Percentiles rank a stretch among this genome's conserved stretches.
These are phyloP conservation scores for Cladosporium sp. DNA, from an alignment of 2,329 filamentous ascomycete species.

Conservation along the genomic window DNA sequence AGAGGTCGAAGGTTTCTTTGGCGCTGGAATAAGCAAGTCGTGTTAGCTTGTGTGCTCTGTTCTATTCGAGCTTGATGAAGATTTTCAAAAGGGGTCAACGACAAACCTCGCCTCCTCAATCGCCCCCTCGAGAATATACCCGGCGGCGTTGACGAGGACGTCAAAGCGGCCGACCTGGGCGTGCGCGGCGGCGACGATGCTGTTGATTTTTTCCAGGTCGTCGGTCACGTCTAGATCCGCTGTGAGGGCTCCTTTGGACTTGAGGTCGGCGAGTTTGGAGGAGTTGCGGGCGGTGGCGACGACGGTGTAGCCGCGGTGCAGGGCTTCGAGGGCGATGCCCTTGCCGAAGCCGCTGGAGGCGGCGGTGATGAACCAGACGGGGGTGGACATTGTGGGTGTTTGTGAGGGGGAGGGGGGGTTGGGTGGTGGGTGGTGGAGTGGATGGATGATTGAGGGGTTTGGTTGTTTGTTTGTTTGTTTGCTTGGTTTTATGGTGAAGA, in stretches of 20 bases:
- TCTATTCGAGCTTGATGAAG: too few relatives aligned
- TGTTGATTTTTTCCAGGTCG: constrained; percentile 32
- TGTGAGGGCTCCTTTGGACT: constrained; percentile 17
- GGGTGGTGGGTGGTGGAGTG: not conserved
- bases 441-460: too few relatives aligned
- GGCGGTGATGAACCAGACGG: constrained; percentile 35
- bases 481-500: too few relatives aligned
- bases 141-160: constrained; percentile 38
- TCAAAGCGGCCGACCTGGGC: constrained; percentile 35
- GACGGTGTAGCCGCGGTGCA: constrained; percentile 39
- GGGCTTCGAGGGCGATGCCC: constrained; percentile 40
- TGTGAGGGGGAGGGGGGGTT: too few relatives aligned
- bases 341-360: constrained; percentile 45
- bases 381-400: constrained; percentile 1
- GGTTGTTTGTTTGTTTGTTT: too few relatives aligned
- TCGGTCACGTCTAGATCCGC: constrained; percentile 37
- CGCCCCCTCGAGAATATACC: constrained; percentile 12
- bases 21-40: too few relatives aligned
- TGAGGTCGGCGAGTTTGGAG: constrained; percentile 16
- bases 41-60: too few relatives aligned
- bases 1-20: constrained; percentile 16
- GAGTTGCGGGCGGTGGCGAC: constrained; percentile 42
- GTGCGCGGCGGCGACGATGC: constrained; percentile 31
- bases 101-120: constrained; percentile 18
- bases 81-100: not conserved